Evolutionary conservation across 2,329 filamentous ascomycete genomes (phyloP), one percentile per base, ranked within the genome.

Genomic region (Cyclaneusma minus): DNA sequence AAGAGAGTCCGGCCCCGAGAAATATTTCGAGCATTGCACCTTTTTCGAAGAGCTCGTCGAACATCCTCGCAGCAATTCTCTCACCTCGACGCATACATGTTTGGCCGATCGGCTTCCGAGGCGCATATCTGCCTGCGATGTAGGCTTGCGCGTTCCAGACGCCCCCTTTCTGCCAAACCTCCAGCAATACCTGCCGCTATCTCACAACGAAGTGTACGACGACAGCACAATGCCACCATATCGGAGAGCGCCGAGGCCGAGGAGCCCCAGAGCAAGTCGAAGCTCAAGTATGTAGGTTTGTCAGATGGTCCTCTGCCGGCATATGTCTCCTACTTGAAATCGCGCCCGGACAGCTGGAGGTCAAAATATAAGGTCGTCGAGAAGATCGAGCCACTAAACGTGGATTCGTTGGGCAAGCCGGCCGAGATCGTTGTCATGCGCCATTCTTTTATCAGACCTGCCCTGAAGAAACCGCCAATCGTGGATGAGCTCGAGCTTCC

Each of bases 11-110:
- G n/a, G n/a, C n/a, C n/a, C n/a, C n/a, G n/a, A n/a, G n/a, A n/a
- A n/a, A n/a, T n/a, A n/a, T n/a, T n/a, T n/a, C n/a, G n/a, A n/a
- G n/a, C n/a, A n/a, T n/a, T n/a, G n/a, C n/a, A n/a, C n/a, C n/a
- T n/a, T n/a, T n/a, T n/a, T n/a, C n/a, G n/a, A n/a, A n/a, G n/a
- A n/a, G n/a, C n/a, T n/a, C n/a, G n/a, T n/a, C n/a, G n/a, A n/a
- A n/a, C n/a, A n/a, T n/a, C n/a, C n/a, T n/a, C n/a, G n/a, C n/a
- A n/a, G n/a, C n/a, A n/a, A n/a, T n/a, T n/a, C n/a, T n/a, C n/a
- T n/a, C n/a, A n/a, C n/a, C n/a, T n/a, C n/a, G n/a, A n/a, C n/a
- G 43, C 43, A 42, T 46, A 43, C 30, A 48, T 48, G 45, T 45
- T 48, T 36, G 28, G 35, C 25, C 37, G 39, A 28, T 33, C 34